Evolutionary conservation across 257 asterid genomes (phyloP).

Genomic region (Galeopsis tetrahit): DNA sequence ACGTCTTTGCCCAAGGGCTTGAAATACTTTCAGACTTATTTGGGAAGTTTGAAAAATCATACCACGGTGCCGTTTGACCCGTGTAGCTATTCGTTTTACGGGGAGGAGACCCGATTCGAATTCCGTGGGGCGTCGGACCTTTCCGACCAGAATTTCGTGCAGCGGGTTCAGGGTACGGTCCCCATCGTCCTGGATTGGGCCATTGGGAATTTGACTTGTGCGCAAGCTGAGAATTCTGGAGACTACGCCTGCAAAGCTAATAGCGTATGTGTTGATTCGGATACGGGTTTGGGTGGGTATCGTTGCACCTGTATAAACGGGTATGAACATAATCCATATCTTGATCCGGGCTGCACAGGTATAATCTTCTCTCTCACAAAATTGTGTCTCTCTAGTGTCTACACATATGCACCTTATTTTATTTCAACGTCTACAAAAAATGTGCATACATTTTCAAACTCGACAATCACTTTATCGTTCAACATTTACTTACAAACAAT

Average conservation of each 20-base stretch:
- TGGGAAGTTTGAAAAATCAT: conserved; percentile 36
- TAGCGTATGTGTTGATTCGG: conserved; percentile 58
- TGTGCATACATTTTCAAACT: no score
- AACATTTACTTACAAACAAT: no score
- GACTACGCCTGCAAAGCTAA: conserved; percentile 55
- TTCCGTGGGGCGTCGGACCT: conserved; percentile 61
- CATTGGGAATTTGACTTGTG: conserved; percentile 61
- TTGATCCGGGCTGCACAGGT: conserved; percentile 78
- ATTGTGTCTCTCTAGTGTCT: no score
- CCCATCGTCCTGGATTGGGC: conserved; percentile 75
- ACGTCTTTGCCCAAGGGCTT: conserved; percentile 60
- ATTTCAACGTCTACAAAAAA: no score
- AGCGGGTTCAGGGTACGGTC: conserved; percentile 37
- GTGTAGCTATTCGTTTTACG: conserved; percentile 75
- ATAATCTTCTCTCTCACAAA: not conserved
- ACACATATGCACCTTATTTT: no score
- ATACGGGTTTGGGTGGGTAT: conserved; percentile 55
- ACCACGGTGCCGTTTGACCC: conserved; percentile 43
- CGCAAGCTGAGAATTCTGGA: conserved; percentile 1
- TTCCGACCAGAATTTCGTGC: conserved; percentile 47
- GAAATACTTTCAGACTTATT: not conserved
- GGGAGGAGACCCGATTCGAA: conserved; percentile 47
- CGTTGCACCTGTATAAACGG: conserved; percentile 60
- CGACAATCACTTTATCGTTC: no score
- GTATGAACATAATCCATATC: conserved; percentile 72